These are phyloP conservation scores for Pseudonitzschia delicatissima DNA, from an alignment of 108 stramenopile species.

Conservation along the genomic window DNA sequence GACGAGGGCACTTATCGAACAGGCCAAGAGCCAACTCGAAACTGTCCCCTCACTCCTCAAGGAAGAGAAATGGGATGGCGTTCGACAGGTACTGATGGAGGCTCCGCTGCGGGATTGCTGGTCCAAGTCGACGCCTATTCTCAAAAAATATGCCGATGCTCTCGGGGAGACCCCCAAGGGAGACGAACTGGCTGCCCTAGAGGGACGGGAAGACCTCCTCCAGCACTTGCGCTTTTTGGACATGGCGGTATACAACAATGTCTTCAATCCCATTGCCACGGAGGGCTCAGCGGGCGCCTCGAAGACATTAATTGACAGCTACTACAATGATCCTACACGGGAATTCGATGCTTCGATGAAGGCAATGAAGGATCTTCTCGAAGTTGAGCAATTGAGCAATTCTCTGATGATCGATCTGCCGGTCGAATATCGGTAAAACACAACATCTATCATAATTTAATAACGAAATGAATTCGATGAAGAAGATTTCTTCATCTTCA, in stretches of 20 bases:
- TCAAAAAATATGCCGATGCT: slow-evolving; percentile 51
- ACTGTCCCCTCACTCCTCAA: slow-evolving; percentile 62
- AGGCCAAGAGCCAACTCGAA: slow-evolving; percentile 57
- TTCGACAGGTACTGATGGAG: slow-evolving; percentile 62
- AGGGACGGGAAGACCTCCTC: slow-evolving; percentile 63
- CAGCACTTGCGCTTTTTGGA: slow-evolving; percentile 77
- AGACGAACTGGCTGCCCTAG: slow-evolving; percentile 78
- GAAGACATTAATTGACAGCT: slow-evolving; percentile 61
- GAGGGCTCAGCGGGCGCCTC: slow-evolving; percentile 68
- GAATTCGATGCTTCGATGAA: slow-evolving; percentile 58
- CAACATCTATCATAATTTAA: too few relatives aligned
- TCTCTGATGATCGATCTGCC: too few relatives aligned
- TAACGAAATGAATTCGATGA: too few relatives aligned
- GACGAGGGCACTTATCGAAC: slow-evolving; percentile 11
- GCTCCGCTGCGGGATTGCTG: slow-evolving; percentile 33
- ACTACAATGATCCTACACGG: slow-evolving; percentile 79
- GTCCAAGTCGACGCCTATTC: slow-evolving; percentile 22
- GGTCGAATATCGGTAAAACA: too few relatives aligned
- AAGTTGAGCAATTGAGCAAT: background rate
- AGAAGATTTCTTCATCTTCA: too few relatives aligned
- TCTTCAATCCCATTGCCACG: slow-evolving; percentile 75
- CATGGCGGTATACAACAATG: slow-evolving; percentile 87
- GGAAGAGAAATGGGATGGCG: slow-evolving; percentile 78
- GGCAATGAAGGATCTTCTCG: slow-evolving; percentile 51
- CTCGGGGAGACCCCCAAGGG: slow-evolving; percentile 56